Base-by-base conservation (phyloP, 805 yeast genomes). In the Starmerella khaoyaiensis region DNA sequence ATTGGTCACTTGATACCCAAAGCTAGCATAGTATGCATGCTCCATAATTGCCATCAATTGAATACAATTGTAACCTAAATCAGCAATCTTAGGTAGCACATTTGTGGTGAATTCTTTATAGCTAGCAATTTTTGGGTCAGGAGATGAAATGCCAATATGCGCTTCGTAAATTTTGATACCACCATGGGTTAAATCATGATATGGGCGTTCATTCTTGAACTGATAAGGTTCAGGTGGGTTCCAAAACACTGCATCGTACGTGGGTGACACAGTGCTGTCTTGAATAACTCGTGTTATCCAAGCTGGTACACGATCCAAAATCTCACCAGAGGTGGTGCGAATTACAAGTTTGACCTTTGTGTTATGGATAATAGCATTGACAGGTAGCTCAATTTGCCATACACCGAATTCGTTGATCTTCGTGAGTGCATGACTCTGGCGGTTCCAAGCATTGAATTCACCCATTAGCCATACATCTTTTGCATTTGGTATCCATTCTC, bases 41-140 rank as follows among this genome's bases (percentile, higher is more conserved):
- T 87, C 98, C 98, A 87, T 87, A 30, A 87, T 71, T 0, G 98
- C 96, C 98, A 87, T 87, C 54, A 87, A 67, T 61, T 87, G 98
- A 50, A 87, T 79, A 4, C 94, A 76, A 58, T 90, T 83, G 59
- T 87, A 87, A 25, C 96, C 96, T 42, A 86, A 67, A 45, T 77
- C 72, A 49, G 74, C 74, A 48, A 87, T 81, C 31, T 77, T 67
- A n/a, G 97, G 97, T 44, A 87, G 68, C 10, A 84, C 67, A 46
- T 80, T 75, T 31, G 63, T 48, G 11, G 94, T 79, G 57, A 87
- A 87, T 56, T 87, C 93, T 47, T 71, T 74, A 59, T 87, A 87
- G 10, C 87, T 60, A 2, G 94, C 94, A 36, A 90, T 63, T 40
- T 72, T 72, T 23, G 90, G 86, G 40, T 87, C 90, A 1, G 94